Percentiles rank a stretch among this genome's conserved stretches.
phyloP scores from a whole-genome alignment of 305 asterid species.

The Plantago lanceolata region DNA sequence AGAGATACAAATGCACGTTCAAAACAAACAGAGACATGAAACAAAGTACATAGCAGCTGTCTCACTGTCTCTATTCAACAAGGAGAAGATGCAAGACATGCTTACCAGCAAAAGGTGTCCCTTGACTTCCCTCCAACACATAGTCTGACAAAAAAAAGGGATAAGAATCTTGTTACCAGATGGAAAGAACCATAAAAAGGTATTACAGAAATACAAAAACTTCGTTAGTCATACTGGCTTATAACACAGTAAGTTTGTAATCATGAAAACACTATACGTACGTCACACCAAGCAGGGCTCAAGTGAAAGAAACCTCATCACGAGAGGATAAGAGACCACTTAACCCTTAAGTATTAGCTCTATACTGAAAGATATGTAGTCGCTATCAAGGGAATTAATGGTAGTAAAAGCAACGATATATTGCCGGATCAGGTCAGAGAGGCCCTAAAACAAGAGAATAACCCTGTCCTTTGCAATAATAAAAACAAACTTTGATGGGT shows the following conservation, averaged over 20 bases:
- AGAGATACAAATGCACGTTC: slow-evolving; percentile 20
- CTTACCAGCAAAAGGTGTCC: slow-evolving; percentile 96
- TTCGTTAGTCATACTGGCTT: slow-evolving; percentile 5
- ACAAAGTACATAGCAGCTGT: slow-evolving; percentile 6
- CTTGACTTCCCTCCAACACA: slow-evolving; percentile 98
- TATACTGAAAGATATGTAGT: background rate
- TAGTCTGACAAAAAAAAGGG: slow-evolving; percentile 56
- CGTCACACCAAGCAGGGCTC: background rate
- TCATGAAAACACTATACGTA: slow-evolving; percentile 1
- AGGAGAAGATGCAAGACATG: slow-evolving; percentile 24
- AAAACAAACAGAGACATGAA: slow-evolving; percentile 9
- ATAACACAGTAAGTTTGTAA: slow-evolving; percentile 12
- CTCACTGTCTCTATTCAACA: slow-evolving; percentile 15
- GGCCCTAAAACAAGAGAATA: too few relatives aligned
- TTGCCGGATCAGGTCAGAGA: too few relatives aligned
- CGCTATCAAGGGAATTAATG: too few relatives aligned
- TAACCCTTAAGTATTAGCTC: too few relatives aligned
- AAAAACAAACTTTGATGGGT: too few relatives aligned
- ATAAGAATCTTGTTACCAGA: slow-evolving; percentile 30
- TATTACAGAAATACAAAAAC: slow-evolving; percentile 2
- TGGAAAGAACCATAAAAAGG: slow-evolving; percentile 13
- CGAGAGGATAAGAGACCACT: background rate
- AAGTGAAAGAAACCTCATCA: background rate
- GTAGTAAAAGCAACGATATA: too few relatives aligned
- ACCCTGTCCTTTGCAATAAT: too few relatives aligned